Evolutionary conservation across 257 asterid species (phyloP).

Genomic region (Nicotiana benthamiana): DNA sequence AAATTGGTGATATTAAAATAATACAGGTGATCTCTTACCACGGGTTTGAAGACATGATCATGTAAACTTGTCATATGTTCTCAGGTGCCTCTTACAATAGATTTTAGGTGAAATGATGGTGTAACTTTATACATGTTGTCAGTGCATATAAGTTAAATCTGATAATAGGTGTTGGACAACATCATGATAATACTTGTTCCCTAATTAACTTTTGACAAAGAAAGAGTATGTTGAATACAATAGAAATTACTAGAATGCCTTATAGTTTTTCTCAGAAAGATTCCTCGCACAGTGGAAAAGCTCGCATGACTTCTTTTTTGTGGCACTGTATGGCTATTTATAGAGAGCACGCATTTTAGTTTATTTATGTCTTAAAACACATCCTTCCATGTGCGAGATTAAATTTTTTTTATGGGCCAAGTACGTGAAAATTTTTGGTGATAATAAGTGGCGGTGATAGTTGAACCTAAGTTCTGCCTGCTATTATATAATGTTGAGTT

Average conservation of each 20-base stretch:
- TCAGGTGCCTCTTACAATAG: not conserved
- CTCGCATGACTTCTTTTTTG: too few relatives aligned
- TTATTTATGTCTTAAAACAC: not conserved
- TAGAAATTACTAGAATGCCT: not conserved
- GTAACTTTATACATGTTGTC: not conserved
- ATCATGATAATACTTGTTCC: not conserved
- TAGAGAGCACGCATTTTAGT: not conserved
- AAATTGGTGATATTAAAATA: not conserved
- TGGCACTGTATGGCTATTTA: too few relatives aligned
- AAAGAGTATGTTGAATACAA: not conserved
- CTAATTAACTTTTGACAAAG: not conserved
- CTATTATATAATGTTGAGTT: not conserved
- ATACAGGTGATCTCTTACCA: too few relatives aligned
- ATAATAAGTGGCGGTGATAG: not conserved
- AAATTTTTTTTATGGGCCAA: not conserved
- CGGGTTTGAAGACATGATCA: too few relatives aligned
- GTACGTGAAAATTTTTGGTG: not conserved
- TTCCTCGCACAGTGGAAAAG: too few relatives aligned
- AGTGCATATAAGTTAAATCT: not conserved
- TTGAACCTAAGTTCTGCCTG: not conserved
- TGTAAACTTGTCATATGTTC: too few relatives aligned
- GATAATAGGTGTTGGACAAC: not conserved
- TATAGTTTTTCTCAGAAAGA: too few relatives aligned
- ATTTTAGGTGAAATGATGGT: not conserved
- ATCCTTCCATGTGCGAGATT: not conserved